Base-by-base conservation (phyloP, 768 basidiomycete species). In the Hygrocybe coccinea region DNA sequence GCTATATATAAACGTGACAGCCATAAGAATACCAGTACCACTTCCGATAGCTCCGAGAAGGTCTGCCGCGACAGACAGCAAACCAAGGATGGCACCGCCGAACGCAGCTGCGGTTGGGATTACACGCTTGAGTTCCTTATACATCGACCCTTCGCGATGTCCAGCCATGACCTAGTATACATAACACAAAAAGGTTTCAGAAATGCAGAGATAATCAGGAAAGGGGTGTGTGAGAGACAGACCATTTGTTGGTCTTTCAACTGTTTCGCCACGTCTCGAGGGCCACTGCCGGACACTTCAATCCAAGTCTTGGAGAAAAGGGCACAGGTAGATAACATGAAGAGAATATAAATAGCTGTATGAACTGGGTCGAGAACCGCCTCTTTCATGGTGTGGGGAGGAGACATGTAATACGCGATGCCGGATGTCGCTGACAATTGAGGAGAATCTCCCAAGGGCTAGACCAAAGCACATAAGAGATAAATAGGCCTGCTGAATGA, bases 281-380 rank as follows among this genome's bases (percentile, higher is more conserved):
- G 97, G 17, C 97, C 93, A 53, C 87, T 89, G 14, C 97, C 95
- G 2, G 94, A 97, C 34, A 98, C 92, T 64, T 98, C 95, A 60
- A 99, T 98, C 95, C 97, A 99, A 1, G 95, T 97, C 81, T 98
- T 98, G 67, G 91, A 95, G 79, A 98, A 99, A 61, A 97, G 79
- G 12, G 97, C 95, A 67, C 95, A 98, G 14, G 94, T 92, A 34
- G 87, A 83, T 57, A 95, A 80, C 76, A 95, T 95, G 76, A 97
- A 98, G 5, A 82, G 71, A 69, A 99, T 85, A 72, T 97, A 97
- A 64, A 97, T 75, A 19, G 80, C 79, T 1, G 92, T 94, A 76
- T 98, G 97, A 65, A 98, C 84, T 1, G 97, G 97, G 71, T 99
- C 97, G 48, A 91, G 72, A 58, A 98, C 75, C 7, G 88, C 91